A percentile compares a stretch with the other conserved stretches of the same genome.
These are phyloP conservation scores for Fusarium cicatricum DNA, from an alignment of 2,329 filamentous ascomycete species.

Conservation along the genomic window DNA sequence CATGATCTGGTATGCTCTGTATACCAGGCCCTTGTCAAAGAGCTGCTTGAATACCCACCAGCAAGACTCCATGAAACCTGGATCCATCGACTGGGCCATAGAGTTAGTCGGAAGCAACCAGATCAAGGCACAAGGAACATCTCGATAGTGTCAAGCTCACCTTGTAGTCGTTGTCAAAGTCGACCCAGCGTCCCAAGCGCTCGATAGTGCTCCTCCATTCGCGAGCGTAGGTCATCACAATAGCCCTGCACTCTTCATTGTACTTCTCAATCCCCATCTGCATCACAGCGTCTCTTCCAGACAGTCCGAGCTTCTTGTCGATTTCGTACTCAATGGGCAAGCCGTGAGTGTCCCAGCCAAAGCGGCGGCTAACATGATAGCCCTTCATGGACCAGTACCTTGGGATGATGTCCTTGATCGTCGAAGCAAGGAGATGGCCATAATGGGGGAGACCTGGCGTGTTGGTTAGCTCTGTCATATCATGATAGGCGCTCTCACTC, in stretches of 20 bases:
- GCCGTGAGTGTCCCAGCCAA: conserved; percentile 75
- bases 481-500: not conserved
- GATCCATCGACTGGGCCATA: conserved; percentile 71
- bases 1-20: conserved; percentile 78
- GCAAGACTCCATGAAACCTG: conserved; percentile 77
- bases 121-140: too few species aligned
- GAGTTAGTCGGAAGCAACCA: not conserved
- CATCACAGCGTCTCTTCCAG: conserved; percentile 80
- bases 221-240: conserved; percentile 83
- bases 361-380: conserved; percentile 82
- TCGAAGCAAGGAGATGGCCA: conserved; percentile 79
- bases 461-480: not conserved
- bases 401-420: conserved; percentile 92
- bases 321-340: conserved; percentile 78
- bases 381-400: conserved; percentile 95
- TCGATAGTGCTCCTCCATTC: conserved; percentile 85
- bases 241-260: conserved; percentile 84
- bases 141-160: conserved; percentile 41
- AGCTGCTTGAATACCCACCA: conserved; percentile 84
- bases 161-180: conserved; percentile 84
- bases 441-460: conserved; percentile 41
- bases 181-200: conserved; percentile 77
- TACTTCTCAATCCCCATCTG: conserved; percentile 83
- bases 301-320: conserved; percentile 87
- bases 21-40: conserved; percentile 75